Conservation (phyloP, 768 basidiomycete genomes). For the Rubroboletus pulcherrimus region DNA sequence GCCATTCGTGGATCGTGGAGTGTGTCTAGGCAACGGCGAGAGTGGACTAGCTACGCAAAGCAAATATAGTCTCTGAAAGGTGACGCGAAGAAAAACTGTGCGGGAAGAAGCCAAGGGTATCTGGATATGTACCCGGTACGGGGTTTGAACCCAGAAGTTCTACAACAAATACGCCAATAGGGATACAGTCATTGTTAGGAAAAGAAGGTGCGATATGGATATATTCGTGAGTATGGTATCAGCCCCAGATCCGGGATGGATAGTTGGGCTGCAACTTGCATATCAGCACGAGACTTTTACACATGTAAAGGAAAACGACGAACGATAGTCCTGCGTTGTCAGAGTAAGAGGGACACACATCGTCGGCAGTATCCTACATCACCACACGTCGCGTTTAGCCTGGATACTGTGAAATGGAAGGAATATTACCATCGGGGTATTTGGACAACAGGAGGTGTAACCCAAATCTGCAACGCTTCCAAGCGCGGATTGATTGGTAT, state of each 20-base stretch:
- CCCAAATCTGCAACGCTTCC: constrained; percentile 63
- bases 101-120: background rate
- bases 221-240: constrained; percentile 11
- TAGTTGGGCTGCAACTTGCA: constrained; percentile 27
- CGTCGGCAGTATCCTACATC: constrained; percentile 40
- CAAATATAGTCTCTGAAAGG: background rate
- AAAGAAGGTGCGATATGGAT: constrained; percentile 20
- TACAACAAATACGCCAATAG: constrained; percentile 18
- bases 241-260: constrained; percentile 23
- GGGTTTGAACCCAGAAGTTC: constrained; percentile 1
- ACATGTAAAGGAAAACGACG: constrained; percentile 16
- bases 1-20: background rate
- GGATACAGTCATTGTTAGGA: constrained; percentile 14
- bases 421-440: constrained; percentile 52
- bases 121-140: background rate
- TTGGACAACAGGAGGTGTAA: constrained; percentile 67
- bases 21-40: background rate
- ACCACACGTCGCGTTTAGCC: constrained; percentile 3
- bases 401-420: background rate
- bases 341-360: constrained; percentile 69
- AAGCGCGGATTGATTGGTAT: constrained; percentile 52
- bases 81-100: background rate
- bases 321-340: constrained; percentile 63
- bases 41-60: background rate
- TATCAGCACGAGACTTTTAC: constrained; percentile 2